Base-by-base conservation (phyloP, 441 rosid species). In the Erodium moschatum region DNA sequence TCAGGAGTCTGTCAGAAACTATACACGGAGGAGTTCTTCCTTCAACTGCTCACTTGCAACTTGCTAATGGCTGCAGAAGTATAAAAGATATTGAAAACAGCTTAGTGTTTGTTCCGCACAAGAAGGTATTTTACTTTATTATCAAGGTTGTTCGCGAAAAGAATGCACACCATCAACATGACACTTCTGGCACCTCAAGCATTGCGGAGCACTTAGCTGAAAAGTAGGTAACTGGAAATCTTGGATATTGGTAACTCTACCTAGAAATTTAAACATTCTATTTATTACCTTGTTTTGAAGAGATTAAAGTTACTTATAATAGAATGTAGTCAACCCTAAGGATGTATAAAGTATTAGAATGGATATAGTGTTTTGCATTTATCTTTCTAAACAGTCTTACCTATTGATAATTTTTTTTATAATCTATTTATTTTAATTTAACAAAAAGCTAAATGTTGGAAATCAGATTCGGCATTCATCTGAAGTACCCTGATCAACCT, bases 51-150 rank as follows among this genome's bases (percentile, higher is more conserved):
- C 64, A 29, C 73, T 76, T 94, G 81, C 75, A 69, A 64, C 96
- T 94, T 74, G 92, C 82, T 66, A 85, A 88, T 87, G 92, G 97
- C 77, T 58, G 73, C 74, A 70, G 75, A 83, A 78, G 77, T 52
- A 61, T 58, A 70, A 74, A 77, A 67, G 96, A 94, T 65, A 76
- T 94, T 61, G 74, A 83, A 74, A 87, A 91, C 75, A 94, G 99
- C 74, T 81, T 94, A 68, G 85, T 89, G 58, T 88, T 82, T 69
- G 79, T 76, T 6, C 78, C 83, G 56, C 80, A 89, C 83, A 85
- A 83, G 83, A 75, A 83, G 31, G 38, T 12, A 12, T 91, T 91
- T 69, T 94, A 77, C 85, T 88, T 89, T 74, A 80, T 88, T 63
- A 69, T 79, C 61, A 77, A 76, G 61, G 40, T 88, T 77, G 74